Conservation (phyloP, 768 basidiomycete species). For the Mycena indigotica region DNA sequence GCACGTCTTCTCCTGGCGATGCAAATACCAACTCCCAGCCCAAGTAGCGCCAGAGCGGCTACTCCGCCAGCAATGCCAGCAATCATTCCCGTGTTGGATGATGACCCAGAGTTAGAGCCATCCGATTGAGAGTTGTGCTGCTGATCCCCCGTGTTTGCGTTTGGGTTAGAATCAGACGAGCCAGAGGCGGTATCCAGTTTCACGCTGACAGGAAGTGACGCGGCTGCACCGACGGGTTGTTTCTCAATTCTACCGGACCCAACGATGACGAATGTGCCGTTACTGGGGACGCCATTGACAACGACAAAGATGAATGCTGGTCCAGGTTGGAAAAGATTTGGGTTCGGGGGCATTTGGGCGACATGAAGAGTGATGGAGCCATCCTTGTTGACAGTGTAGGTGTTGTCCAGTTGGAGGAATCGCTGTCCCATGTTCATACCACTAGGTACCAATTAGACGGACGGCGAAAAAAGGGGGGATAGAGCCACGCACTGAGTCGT, state of each 20-base stretch:
- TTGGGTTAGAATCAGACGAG: conserved; percentile 45
- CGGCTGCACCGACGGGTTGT: conserved; percentile 55
- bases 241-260: conserved; percentile 75
- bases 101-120: neutral
- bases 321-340: conserved; percentile 87
- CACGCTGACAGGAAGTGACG: conserved; percentile 52
- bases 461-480: too few species aligned
- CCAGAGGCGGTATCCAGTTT: neutral
- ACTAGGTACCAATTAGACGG: too few species aligned
- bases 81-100: conserved; percentile 11
- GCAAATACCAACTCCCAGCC: conserved; percentile 11
- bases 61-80: conserved; percentile 15
- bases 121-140: too few species aligned
- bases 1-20: conserved; percentile 13
- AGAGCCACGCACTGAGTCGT: conserved; percentile 64
- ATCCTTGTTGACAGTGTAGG: conserved; percentile 78
- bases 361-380: conserved; percentile 79
- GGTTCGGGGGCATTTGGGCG: conserved; percentile 79
- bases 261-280: conserved; percentile 73
- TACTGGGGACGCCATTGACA: conserved; percentile 81
- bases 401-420: conserved; percentile 77
- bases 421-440: conserved; percentile 91
- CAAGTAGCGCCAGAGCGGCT: conserved; percentile 9
- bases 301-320: conserved; percentile 84
- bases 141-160: conserved; percentile 32